Conservation (phyloP, 2,329 filamentous ascomycete genomes). For the Rhynchosporium graminicola region DNA sequence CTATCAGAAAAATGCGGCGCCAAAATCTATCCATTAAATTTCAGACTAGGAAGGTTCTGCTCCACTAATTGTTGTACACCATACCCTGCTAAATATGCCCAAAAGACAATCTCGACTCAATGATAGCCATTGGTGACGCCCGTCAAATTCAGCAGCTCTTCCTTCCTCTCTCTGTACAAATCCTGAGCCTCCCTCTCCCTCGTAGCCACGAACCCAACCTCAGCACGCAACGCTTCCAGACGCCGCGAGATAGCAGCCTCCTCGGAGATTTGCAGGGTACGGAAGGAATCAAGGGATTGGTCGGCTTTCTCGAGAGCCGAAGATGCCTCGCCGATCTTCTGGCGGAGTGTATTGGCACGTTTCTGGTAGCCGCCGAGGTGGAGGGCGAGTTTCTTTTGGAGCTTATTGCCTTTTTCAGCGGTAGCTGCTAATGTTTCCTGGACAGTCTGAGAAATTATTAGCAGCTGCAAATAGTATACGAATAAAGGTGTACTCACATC, state of each 20-base stretch:
- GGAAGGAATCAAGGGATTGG: conserved; percentile 72
- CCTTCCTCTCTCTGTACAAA: conserved; percentile 71
- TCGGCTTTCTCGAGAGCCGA: conserved; percentile 73
- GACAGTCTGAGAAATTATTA: conserved; percentile 53
- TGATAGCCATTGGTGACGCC: conserved; percentile 37
- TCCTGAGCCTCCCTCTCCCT: conserved; percentile 92
- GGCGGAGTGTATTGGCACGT: conserved; percentile 75
- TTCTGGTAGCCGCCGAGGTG: conserved; percentile 90
- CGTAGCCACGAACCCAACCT: conserved; percentile 77
- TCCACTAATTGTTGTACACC: conserved; percentile 18
- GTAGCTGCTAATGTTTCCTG: conserved; percentile 72
- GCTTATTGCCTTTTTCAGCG: conserved; percentile 79
- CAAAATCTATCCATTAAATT: conserved; percentile 7
- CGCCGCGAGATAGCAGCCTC: conserved; percentile 72
- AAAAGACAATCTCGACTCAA: conserved; percentile 16
- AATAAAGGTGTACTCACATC: conserved; percentile 55
- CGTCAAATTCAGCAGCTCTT: conserved; percentile 70
- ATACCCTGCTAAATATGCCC: conserved; percentile 7
- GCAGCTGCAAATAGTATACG: background rate
- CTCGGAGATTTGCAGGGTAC: conserved; percentile 76
- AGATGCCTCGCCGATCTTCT: conserved; percentile 76
- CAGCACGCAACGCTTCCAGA: conserved; percentile 74
- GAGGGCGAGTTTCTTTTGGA: conserved; percentile 89
- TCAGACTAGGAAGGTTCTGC: background rate
- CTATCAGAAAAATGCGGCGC: background rate